Base-by-base conservation (phyloP, 2,329 filamentous ascomycete genomes). In the Talaromyces sp. region DNA sequence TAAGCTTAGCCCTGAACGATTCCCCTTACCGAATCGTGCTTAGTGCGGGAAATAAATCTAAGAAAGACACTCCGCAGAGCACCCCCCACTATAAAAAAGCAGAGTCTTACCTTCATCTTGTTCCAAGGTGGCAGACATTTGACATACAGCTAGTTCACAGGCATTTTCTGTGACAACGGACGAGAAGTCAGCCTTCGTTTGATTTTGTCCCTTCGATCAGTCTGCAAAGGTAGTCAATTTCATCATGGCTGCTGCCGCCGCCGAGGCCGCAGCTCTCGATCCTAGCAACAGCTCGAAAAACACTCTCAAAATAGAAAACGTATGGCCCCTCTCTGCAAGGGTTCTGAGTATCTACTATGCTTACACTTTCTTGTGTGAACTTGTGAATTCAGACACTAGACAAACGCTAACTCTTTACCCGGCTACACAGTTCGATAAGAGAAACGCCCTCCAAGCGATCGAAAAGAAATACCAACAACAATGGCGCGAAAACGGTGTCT, bases 391-490 rank as follows among this genome's bases (percentile, higher is more conserved):
- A 29, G 11, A 53, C 6, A 53, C 13, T 13, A n/a, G 49, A 53
- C 19, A 27, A 31, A 53, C 15, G 54, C 54, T 58, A 58, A 58
- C 31, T 7, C 11, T 31, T 53, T 25, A 34, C 31, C 25, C n/a
- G 15, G 4, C 19, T 17, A 40, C 10, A 65, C 72, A 91, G 86
- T 96, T 93, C 45, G 92, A 96, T 73, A 96, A 96, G 81, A 85
- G 93, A 77, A 92, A 96, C 74, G 86, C 89, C 60, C 83, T 96
- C 70, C 89, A 95, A 72, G 87, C 87, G 36, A 86, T 90, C 73
- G 94, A 98, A 82, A 96, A 95, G 82, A 93, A 93, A 76, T 97
- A 96, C 80, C 94, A 98, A 81, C 82, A 89, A 75, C 84, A 89
- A 86, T 96, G 92, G 92, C 86, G 89, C 74, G 84, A 91, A 66